Base-by-base conservation (phyloP, 2,329 filamentous ascomycete species). In the Emericellopsis atlantica region DNA sequence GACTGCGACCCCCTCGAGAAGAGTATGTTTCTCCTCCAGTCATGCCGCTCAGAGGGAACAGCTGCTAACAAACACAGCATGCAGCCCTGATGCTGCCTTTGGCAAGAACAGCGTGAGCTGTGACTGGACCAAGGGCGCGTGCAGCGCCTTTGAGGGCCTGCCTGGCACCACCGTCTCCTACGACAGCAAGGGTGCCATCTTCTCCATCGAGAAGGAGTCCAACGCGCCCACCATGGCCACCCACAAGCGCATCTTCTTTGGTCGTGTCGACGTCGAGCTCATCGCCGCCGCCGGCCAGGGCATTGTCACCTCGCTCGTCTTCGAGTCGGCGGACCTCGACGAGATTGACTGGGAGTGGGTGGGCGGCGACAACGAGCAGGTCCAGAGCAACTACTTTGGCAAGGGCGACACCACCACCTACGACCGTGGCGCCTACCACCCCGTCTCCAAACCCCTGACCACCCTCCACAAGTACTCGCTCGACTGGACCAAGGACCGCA, bases 181-280 rank as follows among this genome's bases (percentile, higher is more conserved):
- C 55, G 61, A 65, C 50, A 48, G 49, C 41, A 59, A 67, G 32
- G 74, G 74, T 47, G 73, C 72, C 45, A 58, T 64, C 46, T 77
- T 77, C 63, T 72, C 75, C 51, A 95, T 95, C 64, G 74, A 72
- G 31, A 67, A 75, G 39, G 72, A 76, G 47, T 67, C 57, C 11
- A 73, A 87, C 40, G 77, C 74, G 38, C 81, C 86, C 32, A 86
- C 83, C 29, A 86, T 94, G 60, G 72, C 70, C 53, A 76, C 75
- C 43, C 72, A 79, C 54, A 89, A 88, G 74, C 96, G 94, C 71
- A 86, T 98, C 60, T 95, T 96, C 84, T 96, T 95, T 60, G 92
- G 92, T 46, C 80, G 80, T 54, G 76, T 95, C 51, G 84, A 93
- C 41, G 77, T 87, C 45, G 76, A 75, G 24, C 67, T 94, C 55